phyloP scores from a whole-genome alignment of 176 grass and related monocot genomes.

The Urochloa ruziziensis region DNA sequence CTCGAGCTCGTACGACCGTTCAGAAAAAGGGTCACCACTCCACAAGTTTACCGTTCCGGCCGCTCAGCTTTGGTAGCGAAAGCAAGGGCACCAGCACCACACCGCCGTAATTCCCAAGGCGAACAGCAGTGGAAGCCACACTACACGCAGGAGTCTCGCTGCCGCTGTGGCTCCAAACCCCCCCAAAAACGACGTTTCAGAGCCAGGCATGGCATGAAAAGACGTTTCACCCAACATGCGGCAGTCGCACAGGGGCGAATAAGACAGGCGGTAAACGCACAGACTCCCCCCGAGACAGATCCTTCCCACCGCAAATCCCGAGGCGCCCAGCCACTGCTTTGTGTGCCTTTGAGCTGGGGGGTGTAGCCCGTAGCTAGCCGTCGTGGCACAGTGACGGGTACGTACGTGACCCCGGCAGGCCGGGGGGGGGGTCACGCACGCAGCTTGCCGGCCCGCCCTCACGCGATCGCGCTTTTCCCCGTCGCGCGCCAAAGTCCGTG shows the following conservation, averaged over 20 bases:
- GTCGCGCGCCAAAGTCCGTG: not conserved
- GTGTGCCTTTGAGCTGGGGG: too few species aligned
- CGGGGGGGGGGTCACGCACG: not conserved
- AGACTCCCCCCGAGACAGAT: not conserved
- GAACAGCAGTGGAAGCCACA: not conserved
- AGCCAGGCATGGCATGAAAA: not conserved
- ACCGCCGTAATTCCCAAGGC: not conserved
- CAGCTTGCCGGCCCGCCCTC: too few species aligned
- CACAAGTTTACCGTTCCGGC: constrained; percentile 1
- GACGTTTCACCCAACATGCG: constrained; percentile 7
- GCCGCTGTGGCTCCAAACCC: too few species aligned
- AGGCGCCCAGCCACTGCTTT: not conserved
- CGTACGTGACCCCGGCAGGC: not conserved
- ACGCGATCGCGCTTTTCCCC: not conserved
- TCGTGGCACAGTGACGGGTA: not conserved
- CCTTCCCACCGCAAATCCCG: constrained; percentile 33
- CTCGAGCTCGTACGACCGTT: not conserved
- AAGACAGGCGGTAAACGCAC: constrained; percentile 33
- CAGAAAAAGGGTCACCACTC: not conserved
- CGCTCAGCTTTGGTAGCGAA: not conserved
- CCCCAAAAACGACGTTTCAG: not conserved
- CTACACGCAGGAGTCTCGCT: too few species aligned
- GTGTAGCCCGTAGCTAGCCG: not conserved
- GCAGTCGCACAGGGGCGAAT: not conserved
- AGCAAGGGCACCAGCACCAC: not conserved